Conservation (phyloP, 805 yeast species). For the Spathaspora arborariae region DNA sequence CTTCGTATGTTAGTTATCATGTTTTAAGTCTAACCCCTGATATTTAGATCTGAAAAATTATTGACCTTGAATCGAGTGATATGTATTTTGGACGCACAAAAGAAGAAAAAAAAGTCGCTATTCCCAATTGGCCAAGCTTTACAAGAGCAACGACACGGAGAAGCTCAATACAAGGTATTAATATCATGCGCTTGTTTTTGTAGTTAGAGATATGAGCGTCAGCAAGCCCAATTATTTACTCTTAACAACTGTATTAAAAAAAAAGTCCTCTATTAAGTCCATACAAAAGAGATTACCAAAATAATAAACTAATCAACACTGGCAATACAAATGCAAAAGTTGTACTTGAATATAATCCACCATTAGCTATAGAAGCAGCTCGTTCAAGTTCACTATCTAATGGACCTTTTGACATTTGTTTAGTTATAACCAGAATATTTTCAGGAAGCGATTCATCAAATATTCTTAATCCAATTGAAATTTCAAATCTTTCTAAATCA, state of each 20-base stretch:
- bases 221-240: no score
- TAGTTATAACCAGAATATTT: neutral
- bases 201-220: no score
- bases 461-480: neutral
- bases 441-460: neutral
- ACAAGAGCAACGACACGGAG: no score
- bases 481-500: constrained; percentile 16
- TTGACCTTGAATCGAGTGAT: no score
- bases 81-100: neutral
- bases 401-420: neutral
- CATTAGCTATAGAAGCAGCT: neutral
- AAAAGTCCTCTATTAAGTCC: no score
- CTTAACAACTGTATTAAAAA: no score
- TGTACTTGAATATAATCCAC: neutral
- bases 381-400: neutral
- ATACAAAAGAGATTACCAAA: neutral
- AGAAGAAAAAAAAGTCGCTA: neutral
- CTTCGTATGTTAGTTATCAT: neutral
- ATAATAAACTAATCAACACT: neutral
- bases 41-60: neutral
- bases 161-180: no score
- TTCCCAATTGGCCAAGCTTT: neutral
- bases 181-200: no score
- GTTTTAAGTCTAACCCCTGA: neutral
- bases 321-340: neutral